Evolutionary conservation across 495 filamentous ascomycete species (phyloP).

Genomic region (Penicillium goetzii): DNA sequence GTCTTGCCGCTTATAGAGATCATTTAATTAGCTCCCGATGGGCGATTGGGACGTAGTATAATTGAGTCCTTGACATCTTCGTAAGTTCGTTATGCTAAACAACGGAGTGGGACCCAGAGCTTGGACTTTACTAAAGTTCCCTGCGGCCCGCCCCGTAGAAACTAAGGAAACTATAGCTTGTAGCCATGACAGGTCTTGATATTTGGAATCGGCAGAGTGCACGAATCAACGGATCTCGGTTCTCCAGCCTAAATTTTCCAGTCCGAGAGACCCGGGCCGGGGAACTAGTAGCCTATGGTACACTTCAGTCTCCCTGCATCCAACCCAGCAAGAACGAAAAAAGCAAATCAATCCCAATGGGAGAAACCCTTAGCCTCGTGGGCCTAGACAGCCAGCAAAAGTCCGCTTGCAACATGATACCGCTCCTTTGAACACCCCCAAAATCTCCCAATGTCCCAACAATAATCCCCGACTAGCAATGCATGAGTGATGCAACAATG

Average conservation of each 20-base stretch:
- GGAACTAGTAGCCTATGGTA: conserved; percentile 16
- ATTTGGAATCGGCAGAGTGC: not conserved
- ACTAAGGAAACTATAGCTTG: not conserved
- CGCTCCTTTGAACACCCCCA: conserved; percentile 20
- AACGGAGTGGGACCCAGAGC: not conserved
- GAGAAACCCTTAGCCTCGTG: not conserved
- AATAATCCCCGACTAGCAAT: conserved; percentile 11
- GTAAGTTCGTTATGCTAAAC: not conserved
- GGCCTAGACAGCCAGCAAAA: conserved; percentile 8
- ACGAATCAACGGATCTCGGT: not conserved
- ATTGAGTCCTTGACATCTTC: no score
- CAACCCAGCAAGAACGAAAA: not conserved
- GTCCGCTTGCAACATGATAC: conserved; percentile 9
- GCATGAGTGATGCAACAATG: conserved; percentile 16
- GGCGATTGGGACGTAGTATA: not conserved
- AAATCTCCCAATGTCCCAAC: not conserved
- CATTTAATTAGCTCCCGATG: not conserved
- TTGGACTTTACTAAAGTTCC: not conserved
- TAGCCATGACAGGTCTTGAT: not conserved
- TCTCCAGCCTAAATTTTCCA: not conserved
- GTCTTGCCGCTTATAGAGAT: not conserved
- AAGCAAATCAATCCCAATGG: conserved; percentile 10
- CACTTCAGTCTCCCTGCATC: conserved; percentile 5
- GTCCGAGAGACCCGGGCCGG: not conserved
- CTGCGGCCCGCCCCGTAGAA: not conserved